Evolutionary conservation across 352 stramenopile genomes (phyloP), one percentile per base, ranked within the genome.

Genomic region (Phytopythium ostracodes): DNA sequence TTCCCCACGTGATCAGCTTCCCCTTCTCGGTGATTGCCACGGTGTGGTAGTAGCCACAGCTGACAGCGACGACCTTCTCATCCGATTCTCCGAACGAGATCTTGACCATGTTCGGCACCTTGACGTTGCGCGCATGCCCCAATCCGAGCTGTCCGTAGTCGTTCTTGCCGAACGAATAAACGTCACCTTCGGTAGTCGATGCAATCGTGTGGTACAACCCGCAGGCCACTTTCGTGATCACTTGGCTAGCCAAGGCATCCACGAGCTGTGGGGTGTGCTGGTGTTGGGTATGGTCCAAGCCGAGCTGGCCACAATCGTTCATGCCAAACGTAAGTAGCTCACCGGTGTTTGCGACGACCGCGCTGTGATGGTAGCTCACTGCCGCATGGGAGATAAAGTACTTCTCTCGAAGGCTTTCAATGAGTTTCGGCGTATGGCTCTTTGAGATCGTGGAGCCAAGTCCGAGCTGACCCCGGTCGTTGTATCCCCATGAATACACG

Each of bases 401-500:
- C 56, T 93, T 94, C 59, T 96, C 85, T n/a, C 83, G 73, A 7
- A 96, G 60, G 44, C 78, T 89, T 38, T 96, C 87, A 60, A 96
- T 88, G 43, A 90, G 68, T 7, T 84, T 79, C 5, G 87, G 87
- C 0, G 87, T 94, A 71, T 94, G 85, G 53, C 80, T 91, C 64
- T 96, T 96, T 0, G 85, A 92, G 56, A 94, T 92, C 4, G 87
- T 94, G 14, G 82, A 92, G 0, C 87, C 85, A 20, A 94, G 71
- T 11, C 87, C 87, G 40, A 96, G 75, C 59, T 96, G 87, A 2
- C 87, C 87, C 44, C 85, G 79, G 54, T 96, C 87, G 55, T 96
- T 96, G 68, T 93, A 96, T 43, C 87, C 87, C 87, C 87, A 96
- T 1, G 87, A 89, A 66, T 92, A 96, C 4, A 91, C 85, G 15